phyloP scores from a whole-genome alignment of 2,329 filamentous ascomycete species.

The Hymenoscyphus infarciens region DNA sequence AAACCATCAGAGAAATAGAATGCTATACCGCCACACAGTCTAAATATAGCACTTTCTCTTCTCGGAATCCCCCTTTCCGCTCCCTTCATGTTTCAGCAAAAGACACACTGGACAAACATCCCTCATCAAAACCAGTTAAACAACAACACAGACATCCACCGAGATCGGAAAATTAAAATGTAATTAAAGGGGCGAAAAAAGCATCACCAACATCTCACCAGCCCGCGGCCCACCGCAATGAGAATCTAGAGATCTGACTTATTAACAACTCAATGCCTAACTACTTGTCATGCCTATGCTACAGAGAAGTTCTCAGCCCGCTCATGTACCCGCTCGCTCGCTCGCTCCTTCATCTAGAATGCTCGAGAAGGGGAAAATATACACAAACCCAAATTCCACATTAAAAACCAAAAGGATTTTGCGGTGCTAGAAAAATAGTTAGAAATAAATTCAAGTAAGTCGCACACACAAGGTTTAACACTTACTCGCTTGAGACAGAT shows the following conservation, averaged over 20 bases:
- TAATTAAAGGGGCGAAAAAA: neutral
- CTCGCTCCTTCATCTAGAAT: neutral
- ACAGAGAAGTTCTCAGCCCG: neutral
- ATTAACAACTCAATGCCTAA: neutral
- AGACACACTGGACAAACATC: neutral
- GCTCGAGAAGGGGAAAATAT: neutral
- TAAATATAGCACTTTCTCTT: too few relatives aligned
- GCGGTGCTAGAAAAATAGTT: slow-evolving; percentile 48
- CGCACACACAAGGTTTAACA: slow-evolving; percentile 35
- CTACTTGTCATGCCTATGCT: neutral
- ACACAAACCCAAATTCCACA: slow-evolving; percentile 4
- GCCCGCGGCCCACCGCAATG: neutral
- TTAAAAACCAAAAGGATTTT: slow-evolving; percentile 69
- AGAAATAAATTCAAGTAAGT: slow-evolving; percentile 12
- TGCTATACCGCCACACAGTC: too few relatives aligned
- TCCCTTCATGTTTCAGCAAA: too few relatives aligned
- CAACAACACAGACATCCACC: neutral
- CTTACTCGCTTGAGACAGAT: slow-evolving; percentile 94
- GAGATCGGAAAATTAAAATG: neutral
- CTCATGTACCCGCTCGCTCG: neutral
- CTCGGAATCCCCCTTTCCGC: too few relatives aligned
- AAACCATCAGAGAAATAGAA: too few relatives aligned
- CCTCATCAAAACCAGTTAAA: neutral
- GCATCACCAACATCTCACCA: neutral
- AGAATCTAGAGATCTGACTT: neutral